These are phyloP conservation scores for Trifolium pratense DNA, from an alignment of 306 rosid genomes.

Conservation along the genomic window DNA sequence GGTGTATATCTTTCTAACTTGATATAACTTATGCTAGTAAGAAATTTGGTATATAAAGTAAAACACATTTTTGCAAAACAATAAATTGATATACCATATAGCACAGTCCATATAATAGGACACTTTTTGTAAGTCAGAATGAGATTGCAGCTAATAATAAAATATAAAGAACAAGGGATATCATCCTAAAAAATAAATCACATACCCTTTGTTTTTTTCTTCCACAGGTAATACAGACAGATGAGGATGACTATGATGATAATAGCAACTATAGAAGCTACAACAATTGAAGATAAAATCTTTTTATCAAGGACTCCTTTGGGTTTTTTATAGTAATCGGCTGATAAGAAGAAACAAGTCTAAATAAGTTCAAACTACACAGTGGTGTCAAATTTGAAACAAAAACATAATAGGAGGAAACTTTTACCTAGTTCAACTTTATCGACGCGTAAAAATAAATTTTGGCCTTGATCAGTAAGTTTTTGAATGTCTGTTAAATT, in stretches of 20 bases:
- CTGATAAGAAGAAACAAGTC: conserved; percentile 35
- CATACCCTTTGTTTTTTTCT: conserved; percentile 32
- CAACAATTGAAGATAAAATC: background rate
- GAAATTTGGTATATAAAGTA: no score
- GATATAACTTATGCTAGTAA: no score
- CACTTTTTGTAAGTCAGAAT: background rate
- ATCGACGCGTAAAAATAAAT: conserved; percentile 63
- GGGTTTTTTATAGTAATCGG: conserved; percentile 21
- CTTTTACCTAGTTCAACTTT: conserved; percentile 38
- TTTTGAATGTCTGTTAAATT: conserved; percentile 34
- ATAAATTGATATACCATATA: background rate
- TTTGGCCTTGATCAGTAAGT: conserved; percentile 51
- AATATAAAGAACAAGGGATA: background rate
- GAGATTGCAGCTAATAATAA: background rate
- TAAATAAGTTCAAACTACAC: background rate
- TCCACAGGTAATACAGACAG: conserved; percentile 12
- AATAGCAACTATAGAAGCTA: conserved; percentile 3
- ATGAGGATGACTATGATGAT: conserved; percentile 26
- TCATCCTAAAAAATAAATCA: background rate
- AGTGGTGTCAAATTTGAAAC: background rate
- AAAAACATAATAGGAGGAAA: background rate
- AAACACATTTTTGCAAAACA: background rate
- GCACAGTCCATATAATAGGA: background rate
- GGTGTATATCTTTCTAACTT: no score
- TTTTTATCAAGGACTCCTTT: conserved; percentile 1